phyloP scores from a whole-genome alignment of 2,329 filamentous ascomycete genomes.

The Dactylellina parvicollis region DNA sequence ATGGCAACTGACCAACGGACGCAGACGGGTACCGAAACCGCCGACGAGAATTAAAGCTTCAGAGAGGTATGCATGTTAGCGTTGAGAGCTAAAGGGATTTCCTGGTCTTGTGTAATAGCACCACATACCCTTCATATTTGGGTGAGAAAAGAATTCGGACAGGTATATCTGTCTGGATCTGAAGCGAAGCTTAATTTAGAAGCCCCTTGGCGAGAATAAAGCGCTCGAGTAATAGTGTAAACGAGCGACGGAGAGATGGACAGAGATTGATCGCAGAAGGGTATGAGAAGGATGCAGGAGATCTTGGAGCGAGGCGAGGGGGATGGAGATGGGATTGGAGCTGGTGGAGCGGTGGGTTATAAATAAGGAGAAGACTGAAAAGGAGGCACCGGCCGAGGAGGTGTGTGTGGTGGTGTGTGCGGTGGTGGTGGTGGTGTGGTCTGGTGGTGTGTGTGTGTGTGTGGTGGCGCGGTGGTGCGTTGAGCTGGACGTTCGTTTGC shows the following conservation, averaged over 20 bases:
- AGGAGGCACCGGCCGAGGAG: conserved; percentile 11
- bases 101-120: not conserved
- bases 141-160: not conserved
- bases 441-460: conserved; percentile 20
- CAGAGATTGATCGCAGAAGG: conserved; percentile 7
- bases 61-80: conserved; percentile 27
- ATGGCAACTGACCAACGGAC: conserved; percentile 78
- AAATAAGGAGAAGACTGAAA: conserved; percentile 34
- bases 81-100: not conserved
- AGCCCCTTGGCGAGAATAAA: conserved; percentile 6
- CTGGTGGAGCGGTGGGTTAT: conserved; percentile 5
- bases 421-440: conserved; percentile 15
- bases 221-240: not conserved
- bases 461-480: conserved; percentile 17
- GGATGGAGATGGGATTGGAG: not conserved
- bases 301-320: conserved; percentile 2
- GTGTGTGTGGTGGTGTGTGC: not conserved
- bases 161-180: conserved; percentile 33
- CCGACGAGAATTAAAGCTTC: conserved; percentile 97
- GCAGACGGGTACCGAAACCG: conserved; percentile 96
- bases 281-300: not conserved
- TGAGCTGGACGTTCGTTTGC: conserved; percentile 29
- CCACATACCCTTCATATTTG: conserved; percentile 46
- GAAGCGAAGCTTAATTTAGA: conserved; percentile 24
- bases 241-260: conserved; percentile 38